These are phyloP conservation scores for Spiromastix sp. DNA, from an alignment of 2,329 filamentous ascomycete genomes.

Conservation along the genomic window DNA sequence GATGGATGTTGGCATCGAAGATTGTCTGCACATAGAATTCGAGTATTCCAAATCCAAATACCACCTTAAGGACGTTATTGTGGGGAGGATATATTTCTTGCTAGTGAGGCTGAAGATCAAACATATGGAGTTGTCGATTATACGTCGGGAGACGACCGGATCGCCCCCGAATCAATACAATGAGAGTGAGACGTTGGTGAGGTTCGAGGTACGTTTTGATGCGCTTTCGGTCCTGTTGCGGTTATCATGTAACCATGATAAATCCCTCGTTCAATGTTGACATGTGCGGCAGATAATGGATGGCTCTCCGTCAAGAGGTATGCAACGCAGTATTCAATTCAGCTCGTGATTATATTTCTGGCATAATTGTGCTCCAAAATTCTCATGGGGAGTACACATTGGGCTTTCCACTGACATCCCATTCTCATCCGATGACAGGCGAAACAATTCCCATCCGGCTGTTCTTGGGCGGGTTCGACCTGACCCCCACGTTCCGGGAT, in stretches of 20 bases:
- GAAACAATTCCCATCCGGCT: slow-evolving; percentile 93
- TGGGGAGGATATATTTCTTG: slow-evolving; percentile 96
- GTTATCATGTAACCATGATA: slow-evolving; percentile 2
- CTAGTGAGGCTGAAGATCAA: slow-evolving; percentile 97
- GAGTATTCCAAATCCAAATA: slow-evolving; percentile 99
- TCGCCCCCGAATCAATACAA: slow-evolving; percentile 98
- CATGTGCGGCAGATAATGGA: slow-evolving; percentile 77
- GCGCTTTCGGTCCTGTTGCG: slow-evolving; percentile 7
- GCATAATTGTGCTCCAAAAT: not conserved
- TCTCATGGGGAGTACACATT: not conserved
- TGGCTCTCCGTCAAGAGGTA: slow-evolving; percentile 89
- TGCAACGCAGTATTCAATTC: slow-evolving; percentile 22
- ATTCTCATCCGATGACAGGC: slow-evolving; percentile 34
- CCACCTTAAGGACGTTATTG: slow-evolving; percentile 97
- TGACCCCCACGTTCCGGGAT: slow-evolving; percentile 96
- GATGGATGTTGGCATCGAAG: slow-evolving; percentile 99
- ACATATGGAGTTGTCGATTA: slow-evolving; percentile 98
- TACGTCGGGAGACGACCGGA: slow-evolving; percentile 90
- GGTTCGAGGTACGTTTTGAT: slow-evolving; percentile 63
- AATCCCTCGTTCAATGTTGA: slow-evolving; percentile 5
- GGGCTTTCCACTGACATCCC: not conserved
- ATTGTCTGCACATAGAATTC: slow-evolving; percentile 98
- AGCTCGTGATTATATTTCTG: not conserved
- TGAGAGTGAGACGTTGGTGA: slow-evolving; percentile 93
- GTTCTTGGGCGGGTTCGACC: slow-evolving; percentile 93